Conservation (phyloP, 75 land plant genomes). For the Cryptomeria japonica region DNA sequence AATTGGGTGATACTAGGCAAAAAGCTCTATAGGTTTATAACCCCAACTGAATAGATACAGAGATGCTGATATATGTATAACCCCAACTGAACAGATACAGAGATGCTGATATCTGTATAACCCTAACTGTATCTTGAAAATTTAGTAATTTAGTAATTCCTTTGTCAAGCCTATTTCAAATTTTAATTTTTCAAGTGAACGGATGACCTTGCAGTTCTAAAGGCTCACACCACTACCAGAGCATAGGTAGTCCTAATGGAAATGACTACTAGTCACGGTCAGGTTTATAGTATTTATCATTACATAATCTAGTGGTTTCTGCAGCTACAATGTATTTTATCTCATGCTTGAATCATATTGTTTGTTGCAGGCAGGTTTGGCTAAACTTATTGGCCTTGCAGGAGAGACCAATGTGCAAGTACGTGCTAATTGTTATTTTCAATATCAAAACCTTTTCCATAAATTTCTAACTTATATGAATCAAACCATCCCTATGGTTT, state of each 20-base stretch:
- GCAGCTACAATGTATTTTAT: neutral
- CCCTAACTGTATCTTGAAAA: too few species aligned
- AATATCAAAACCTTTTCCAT: neutral
- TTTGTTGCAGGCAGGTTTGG: conserved; percentile 87
- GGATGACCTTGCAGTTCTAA: too few species aligned
- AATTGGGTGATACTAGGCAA: too few species aligned
- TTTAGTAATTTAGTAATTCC: too few species aligned
- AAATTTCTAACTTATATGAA: neutral
- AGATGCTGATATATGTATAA: too few species aligned
- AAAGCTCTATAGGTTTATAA: too few species aligned
- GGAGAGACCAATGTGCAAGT: conserved; percentile 98
- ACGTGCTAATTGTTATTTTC: neutral
- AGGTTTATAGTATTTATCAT: neutral
- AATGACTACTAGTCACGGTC: neutral
- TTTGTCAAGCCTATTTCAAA: too few species aligned
- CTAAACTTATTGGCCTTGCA: conserved; percentile 95
- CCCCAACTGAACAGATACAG: too few species aligned
- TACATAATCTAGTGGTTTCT: neutral
- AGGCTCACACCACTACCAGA: neutral
- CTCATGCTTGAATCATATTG: neutral
- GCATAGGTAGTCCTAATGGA: neutral
- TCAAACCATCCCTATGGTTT: neutral
- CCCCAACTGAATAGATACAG: too few species aligned
- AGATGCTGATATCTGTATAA: too few species aligned
- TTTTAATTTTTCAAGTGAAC: too few species aligned